phyloP scores from a whole-genome alignment of 2,329 filamentous ascomycete species.

The Neoarthrinium moseri region DNA sequence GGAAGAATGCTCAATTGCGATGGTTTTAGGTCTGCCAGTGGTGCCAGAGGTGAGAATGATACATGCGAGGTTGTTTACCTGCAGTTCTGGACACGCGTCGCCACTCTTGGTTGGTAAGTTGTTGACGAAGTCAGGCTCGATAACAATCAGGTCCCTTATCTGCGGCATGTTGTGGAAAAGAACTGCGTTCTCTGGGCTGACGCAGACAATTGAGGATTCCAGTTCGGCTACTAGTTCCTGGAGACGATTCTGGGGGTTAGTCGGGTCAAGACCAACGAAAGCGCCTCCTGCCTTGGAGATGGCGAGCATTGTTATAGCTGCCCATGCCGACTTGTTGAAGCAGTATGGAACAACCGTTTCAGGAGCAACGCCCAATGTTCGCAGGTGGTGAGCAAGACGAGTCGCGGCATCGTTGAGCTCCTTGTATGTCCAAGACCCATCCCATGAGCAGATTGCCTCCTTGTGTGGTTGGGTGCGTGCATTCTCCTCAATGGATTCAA shows the following conservation, averaged over 20 bases:
- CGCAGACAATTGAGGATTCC: neutral
- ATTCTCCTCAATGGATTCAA: too few relatives aligned
- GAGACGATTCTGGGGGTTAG: conserved; percentile 20
- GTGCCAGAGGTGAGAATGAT: conserved; percentile 56
- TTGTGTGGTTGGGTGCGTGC: too few relatives aligned
- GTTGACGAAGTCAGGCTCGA: neutral
- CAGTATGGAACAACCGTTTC: conserved; percentile 18
- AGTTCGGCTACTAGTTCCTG: conserved; percentile 8
- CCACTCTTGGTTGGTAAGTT: neutral
- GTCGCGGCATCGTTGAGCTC: conserved; percentile 21
- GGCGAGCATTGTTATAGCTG: conserved; percentile 21
- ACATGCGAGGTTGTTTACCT: conserved; percentile 12
- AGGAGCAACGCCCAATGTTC: conserved; percentile 1
- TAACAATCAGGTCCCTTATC: too few relatives aligned
- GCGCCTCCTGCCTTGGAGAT: conserved; percentile 23
- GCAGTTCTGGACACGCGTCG: neutral
- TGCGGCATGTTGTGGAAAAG: too few relatives aligned
- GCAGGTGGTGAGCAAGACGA: neutral
- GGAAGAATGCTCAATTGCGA: conserved; percentile 29
- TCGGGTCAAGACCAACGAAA: conserved; percentile 28
- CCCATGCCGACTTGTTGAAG: conserved; percentile 23
- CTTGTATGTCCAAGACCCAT: conserved; percentile 27
- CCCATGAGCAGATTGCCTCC: too few relatives aligned
- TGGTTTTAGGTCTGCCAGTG: conserved; percentile 50
- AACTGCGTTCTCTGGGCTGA: neutral